Evolutionary conservation across 2,329 filamentous ascomycete species (phyloP), one percentile per base, ranked within the genome.

Genomic region (Huntiella moniliformis): DNA sequence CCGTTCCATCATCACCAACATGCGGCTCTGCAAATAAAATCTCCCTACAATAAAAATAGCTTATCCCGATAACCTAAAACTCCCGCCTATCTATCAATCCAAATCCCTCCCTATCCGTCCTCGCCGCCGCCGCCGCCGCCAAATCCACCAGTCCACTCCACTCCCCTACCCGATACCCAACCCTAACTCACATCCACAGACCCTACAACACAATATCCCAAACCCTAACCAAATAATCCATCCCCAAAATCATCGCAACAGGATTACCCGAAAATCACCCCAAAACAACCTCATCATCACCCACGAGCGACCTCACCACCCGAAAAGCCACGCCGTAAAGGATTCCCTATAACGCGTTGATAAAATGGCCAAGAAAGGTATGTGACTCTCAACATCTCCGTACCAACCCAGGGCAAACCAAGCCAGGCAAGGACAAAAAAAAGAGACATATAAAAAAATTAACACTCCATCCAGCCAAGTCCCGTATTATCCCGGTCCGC

Each of bases 401-500:
- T n/a, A 17, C 12, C 17, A 17, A 41, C 16, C 15, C 6, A 17
- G 28, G 11, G 4, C 16, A 18, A 41, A 41, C 11, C 38, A 41
- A 41, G 7, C 8, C 11, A 39, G 38, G 16, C 5, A 4, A 3
- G 16, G 6, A 10, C 10, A 39, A 39, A 16, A 12, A 13, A 39
- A 12, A 11, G 11, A 18, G 22, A 18, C 3, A n/a, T 3, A 34
- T 22, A 16, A 33, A 31, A 16, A 37, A 11, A 31, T 13, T 38
- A 17, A 11, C 37, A 4, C 33, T 7, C 5, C 13, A 2, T 38
- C 33, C 61, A 92, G 85, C 71, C 51, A 96, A 96, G 71, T 83
- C 87, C 59, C 85, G 92, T 61, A 80, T 88, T 54, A 79, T 98
- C 60, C 75, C 83, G 60, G 88, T 95, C 62, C 87, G 91, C 61